Base-by-base conservation (phyloP, 2,329 filamentous ascomycete species). In the Ilyonectria mors-panacis region DNA sequence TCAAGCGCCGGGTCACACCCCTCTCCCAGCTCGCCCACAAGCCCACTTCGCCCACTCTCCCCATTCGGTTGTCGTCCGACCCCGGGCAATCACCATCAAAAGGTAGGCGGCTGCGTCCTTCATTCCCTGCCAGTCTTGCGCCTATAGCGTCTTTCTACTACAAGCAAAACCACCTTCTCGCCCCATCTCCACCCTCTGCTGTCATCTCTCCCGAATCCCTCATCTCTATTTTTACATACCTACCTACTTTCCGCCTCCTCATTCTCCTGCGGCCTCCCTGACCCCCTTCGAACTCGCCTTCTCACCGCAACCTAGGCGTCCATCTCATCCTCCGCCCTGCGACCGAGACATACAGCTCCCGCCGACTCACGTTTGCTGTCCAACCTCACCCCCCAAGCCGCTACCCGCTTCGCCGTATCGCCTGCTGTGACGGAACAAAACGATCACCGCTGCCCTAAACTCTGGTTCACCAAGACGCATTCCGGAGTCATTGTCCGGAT, bases 1-100 rank as follows among this genome's bases (percentile, higher is more conserved):
- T 73, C 73, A 78, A 78, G 76, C 76, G 73, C 76, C 71, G 73
- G 74, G 71, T 76, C 75, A 77, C 71, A 76, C 76, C 73, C 75
- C 73, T 75, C 72, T 70, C 70, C 73, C 61, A 73, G 69, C 61
- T 69, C 63, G 68, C 68, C 76, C 74, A 75, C 66, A 67, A 21
- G 55, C 65, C 68, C 68, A 70, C 68, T 73, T 53, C 71, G 63
- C 66, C 69, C 65, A 71, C 68, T 68, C 66, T 72, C 66, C 72
- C 70, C 73, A 72, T 76, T 75, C 73, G 69, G 68, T 66, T 71
- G 66, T 70, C 63, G 71, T 70, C 61, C 66, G 64, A 74, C 64
- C 71, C 74, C 61, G 74, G 68, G 61, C 67, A 69, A 67, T 76
- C 74, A 76, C 71, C 72, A 69, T 57, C 55, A 67, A 62, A 69